phyloP scores from a whole-genome alignment of 2,329 filamentous ascomycete genomes.

The Colletotrichum cordylinicola region DNA sequence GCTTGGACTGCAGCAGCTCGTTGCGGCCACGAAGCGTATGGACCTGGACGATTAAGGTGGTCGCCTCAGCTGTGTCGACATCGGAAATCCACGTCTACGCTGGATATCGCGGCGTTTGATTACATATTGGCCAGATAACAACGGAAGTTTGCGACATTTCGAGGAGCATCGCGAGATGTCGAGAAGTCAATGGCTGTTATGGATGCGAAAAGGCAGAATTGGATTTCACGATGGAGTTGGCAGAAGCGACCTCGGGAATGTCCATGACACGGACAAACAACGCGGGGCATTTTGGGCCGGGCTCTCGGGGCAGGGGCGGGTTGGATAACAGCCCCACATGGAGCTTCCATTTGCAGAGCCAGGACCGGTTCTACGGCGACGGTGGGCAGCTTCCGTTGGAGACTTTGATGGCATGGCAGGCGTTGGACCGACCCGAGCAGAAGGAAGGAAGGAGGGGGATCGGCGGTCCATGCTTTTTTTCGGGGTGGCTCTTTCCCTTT shows the following conservation, averaged over 20 bases:
- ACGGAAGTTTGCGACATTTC: not conserved
- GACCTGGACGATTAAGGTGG: not conserved
- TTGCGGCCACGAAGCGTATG: slow-evolving; percentile 8
- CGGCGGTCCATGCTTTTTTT: slow-evolving; percentile 14
- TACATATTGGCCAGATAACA: not conserved
- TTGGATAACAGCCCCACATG: not conserved
- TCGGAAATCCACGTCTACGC: not conserved
- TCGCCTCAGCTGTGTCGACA: not conserved
- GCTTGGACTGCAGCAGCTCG: slow-evolving; percentile 10
- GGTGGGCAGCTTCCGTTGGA: not conserved
- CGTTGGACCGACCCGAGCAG: not conserved
- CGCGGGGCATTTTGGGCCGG: not conserved
- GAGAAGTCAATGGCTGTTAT: not conserved
- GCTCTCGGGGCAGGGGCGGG: not conserved
- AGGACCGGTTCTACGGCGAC: not conserved
- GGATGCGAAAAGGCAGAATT: not conserved
- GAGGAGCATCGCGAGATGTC: not conserved
- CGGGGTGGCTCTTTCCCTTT: not conserved
- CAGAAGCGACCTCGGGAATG: not conserved
- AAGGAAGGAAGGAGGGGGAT: slow-evolving; percentile 6
- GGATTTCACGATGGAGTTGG: not conserved
- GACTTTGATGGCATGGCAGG: not conserved
- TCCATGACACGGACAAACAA: not conserved
- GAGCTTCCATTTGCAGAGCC: not conserved
- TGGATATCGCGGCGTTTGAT: not conserved